These are phyloP conservation scores for Solanum corneliomulleri DNA, from an alignment of 257 asterid species.

Conservation along the genomic window DNA sequence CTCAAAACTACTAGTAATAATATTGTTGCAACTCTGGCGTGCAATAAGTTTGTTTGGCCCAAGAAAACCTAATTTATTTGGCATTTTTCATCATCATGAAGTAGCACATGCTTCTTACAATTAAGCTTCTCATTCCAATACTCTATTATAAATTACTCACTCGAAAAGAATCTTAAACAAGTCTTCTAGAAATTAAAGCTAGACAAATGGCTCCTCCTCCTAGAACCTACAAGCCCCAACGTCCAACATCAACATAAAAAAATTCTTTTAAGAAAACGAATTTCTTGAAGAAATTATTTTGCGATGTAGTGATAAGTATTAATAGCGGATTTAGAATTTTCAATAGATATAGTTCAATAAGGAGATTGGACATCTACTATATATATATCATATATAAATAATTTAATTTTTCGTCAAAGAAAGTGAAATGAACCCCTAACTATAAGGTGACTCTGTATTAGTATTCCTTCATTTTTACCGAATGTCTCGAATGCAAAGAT, in stretches of 20 bases:
- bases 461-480: too few species aligned
- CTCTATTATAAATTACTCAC: background rate
- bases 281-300: background rate
- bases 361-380: too few species aligned
- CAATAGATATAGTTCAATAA: too few species aligned
- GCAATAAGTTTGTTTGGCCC: conserved; percentile 4
- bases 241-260: background rate
- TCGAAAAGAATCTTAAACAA: background rate
- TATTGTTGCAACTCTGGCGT: background rate
- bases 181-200: background rate
- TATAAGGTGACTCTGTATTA: too few species aligned
- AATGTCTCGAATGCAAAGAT: too few species aligned
- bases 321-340: too few species aligned
- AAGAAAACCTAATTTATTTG: conserved; percentile 26
- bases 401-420: too few species aligned
- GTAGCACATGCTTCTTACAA: conserved; percentile 10
- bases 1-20: background rate
- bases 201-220: background rate
- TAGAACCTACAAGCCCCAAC: background rate
- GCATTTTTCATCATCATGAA: conserved; percentile 13
- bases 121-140: background rate
- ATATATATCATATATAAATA: too few species aligned
- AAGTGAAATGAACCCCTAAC: too few species aligned
- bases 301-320: too few species aligned
- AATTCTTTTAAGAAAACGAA: background rate